Conservation (phyloP, 2,329 filamentous ascomycete genomes). For the Trichoderma brevicompactum region DNA sequence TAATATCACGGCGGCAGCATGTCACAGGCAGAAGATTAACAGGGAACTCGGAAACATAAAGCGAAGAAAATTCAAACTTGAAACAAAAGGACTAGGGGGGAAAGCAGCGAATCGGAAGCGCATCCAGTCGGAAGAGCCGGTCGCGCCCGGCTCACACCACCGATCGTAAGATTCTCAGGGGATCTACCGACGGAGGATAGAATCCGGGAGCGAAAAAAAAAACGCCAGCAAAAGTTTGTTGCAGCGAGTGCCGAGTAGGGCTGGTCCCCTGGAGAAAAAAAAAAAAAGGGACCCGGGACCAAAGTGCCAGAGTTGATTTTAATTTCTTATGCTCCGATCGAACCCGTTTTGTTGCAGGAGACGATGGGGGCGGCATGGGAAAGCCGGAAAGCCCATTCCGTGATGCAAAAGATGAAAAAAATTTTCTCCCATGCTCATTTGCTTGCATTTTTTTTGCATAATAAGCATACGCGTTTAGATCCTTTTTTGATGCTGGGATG, state of each 20-base stretch:
- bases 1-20: slow-evolving; percentile 2
- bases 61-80: neutral
- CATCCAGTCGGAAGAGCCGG: slow-evolving; percentile 21
- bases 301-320: neutral
- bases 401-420: neutral
- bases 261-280: slow-evolving; percentile 5
- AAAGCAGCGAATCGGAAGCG: slow-evolving; percentile 15
- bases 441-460: slow-evolving; percentile 1
- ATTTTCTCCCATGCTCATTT: neutral
- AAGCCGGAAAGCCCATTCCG: neutral
- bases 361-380: neutral
- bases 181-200: slow-evolving; percentile 11
- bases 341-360: neutral
- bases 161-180: slow-evolving; percentile 24
- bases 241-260: slow-evolving; percentile 14
- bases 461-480: neutral
- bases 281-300: neutral
- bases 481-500: neutral
- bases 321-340: neutral
- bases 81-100: slow-evolving; percentile 10
- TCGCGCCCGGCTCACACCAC: slow-evolving; percentile 25
- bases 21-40: slow-evolving; percentile 4
- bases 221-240: neutral
- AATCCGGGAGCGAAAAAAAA: slow-evolving; percentile 5
- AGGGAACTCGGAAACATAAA: slow-evolving; percentile 6